A percentile compares a stretch with the other conserved stretches of the same genome.
phyloP scores from a whole-genome alignment of 2,329 filamentous ascomycete genomes.

The Dactylellina haptotyla region DNA sequence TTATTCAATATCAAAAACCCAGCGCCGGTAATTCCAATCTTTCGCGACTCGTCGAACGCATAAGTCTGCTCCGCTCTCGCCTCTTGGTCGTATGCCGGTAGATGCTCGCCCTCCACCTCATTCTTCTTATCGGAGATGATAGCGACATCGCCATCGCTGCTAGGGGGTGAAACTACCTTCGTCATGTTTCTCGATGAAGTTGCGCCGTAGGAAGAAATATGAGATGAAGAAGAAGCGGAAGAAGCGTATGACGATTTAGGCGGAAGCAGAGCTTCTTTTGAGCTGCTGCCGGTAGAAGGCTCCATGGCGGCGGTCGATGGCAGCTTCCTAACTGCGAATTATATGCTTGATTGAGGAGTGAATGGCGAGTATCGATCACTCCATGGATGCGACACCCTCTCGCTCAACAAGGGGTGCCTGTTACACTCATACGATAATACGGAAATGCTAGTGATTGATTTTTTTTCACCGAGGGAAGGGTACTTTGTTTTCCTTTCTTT shows the following conservation, averaged over 20 bases:
- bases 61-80: constrained; percentile 59
- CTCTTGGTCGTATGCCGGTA: constrained; percentile 38
- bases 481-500: not conserved
- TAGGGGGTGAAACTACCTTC: constrained; percentile 31
- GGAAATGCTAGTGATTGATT: not conserved
- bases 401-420: not conserved
- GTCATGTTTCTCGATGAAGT: constrained; percentile 29
- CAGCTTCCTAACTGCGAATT: constrained; percentile 20
- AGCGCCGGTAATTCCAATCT: constrained; percentile 67
- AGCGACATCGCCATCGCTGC: constrained; percentile 22
- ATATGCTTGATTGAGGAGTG: constrained; percentile 4
- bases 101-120: constrained; percentile 3
- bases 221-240: not conserved
- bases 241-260: constrained; percentile 7
- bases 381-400: not conserved
- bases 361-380: not conserved
- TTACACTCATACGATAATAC: constrained; percentile 2
- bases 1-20: constrained; percentile 70
- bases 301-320: not conserved
- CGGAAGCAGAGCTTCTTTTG: constrained; percentile 50
- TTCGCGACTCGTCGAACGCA: constrained; percentile 63
- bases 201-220: constrained; percentile 30
- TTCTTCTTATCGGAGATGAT: constrained; percentile 12
- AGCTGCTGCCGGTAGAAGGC: constrained; percentile 4
- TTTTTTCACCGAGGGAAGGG: not conserved